A percentile compares a stretch with the other conserved stretches of the same genome.
phyloP scores from a whole-genome alignment of 2,329 filamentous ascomycete species.

The Coniochaeta prunicola region DNA sequence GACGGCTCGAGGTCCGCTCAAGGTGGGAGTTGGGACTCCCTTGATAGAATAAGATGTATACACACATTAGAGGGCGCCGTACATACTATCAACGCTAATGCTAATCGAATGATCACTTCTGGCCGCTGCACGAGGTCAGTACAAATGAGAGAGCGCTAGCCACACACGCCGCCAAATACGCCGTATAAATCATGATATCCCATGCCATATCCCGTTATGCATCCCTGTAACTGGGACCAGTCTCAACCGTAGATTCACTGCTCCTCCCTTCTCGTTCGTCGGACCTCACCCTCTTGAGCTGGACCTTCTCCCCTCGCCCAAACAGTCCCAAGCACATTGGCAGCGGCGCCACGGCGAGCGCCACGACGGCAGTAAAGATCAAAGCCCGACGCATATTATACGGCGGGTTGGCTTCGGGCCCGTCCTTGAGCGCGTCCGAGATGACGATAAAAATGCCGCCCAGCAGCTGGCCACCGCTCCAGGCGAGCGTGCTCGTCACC shows the following conservation, averaged over 20 bases:
- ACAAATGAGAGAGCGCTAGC: not conserved
- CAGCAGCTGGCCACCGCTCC: conserved; percentile 78
- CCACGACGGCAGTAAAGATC: conserved; percentile 71
- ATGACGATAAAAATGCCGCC: conserved; percentile 81
- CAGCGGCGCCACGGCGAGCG: conserved; percentile 55
- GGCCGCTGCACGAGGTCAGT: not conserved
- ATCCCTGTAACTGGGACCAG: not conserved
- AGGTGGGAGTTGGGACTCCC: too few relatives aligned
- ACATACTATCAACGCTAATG: not conserved
- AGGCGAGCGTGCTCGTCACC: conserved; percentile 74
- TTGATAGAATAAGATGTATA: too few relatives aligned
- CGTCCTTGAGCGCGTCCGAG: conserved; percentile 65
- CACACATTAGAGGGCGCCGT: too few relatives aligned
- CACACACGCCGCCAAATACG: not conserved
- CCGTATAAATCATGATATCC: not conserved
- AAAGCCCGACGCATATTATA: conserved; percentile 67
- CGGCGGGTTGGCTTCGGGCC: conserved; percentile 46
- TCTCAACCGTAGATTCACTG: not conserved
- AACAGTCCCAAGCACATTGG: conserved; percentile 65
- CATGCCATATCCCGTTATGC: not conserved
- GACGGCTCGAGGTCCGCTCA: too few relatives aligned
- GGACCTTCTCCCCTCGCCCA: conserved; percentile 47
- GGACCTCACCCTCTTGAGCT: conserved; percentile 40
- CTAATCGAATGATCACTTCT: not conserved
- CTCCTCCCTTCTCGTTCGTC: conserved; percentile 24